Evolutionary conservation across 129 eudicot genomes (phyloP).

Genomic region (Flaveria robusta): DNA sequence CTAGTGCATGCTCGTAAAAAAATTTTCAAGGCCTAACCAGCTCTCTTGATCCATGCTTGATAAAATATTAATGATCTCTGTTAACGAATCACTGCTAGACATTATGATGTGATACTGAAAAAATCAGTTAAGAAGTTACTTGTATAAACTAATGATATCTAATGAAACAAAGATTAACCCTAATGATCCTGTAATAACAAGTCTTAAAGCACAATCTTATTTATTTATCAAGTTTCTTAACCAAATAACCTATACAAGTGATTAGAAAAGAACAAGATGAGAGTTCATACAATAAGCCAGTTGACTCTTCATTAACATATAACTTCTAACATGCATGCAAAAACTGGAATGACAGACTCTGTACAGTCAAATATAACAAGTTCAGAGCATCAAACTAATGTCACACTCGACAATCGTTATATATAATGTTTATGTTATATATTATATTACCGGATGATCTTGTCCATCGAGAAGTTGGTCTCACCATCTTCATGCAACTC

Average conservation of each 20-base stretch:
- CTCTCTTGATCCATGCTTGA: too few relatives aligned
- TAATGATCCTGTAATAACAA: not conserved
- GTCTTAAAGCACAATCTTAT: not conserved
- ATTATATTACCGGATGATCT: not conserved
- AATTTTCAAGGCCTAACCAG: too few relatives aligned
- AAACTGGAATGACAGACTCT: slow-evolving; percentile 23
- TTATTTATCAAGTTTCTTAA: not conserved
- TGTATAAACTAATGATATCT: too few relatives aligned
- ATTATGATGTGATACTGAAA: too few relatives aligned
- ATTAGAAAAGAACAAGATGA: not conserved
- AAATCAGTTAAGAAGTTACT: too few relatives aligned
- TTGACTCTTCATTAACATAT: slow-evolving; percentile 28
- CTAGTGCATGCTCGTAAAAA: too few relatives aligned
- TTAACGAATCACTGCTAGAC: too few relatives aligned
- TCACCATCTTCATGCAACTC: slow-evolving; percentile 23
- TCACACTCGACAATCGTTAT: not conserved
- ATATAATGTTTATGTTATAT: slow-evolving; percentile 16
- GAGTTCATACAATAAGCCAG: not conserved
- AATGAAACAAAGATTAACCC: not conserved
- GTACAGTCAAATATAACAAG: slow-evolving; percentile 30
- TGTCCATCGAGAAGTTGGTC: slow-evolving; percentile 26
- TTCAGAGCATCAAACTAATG: slow-evolving; percentile 7
- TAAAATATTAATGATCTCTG: too few relatives aligned
- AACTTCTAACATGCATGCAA: slow-evolving; percentile 42
- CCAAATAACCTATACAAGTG: slow-evolving; percentile 6